phyloP scores from a whole-genome alignment of 2,329 filamentous ascomycete genomes.

The Talaromyces sp. region DNA sequence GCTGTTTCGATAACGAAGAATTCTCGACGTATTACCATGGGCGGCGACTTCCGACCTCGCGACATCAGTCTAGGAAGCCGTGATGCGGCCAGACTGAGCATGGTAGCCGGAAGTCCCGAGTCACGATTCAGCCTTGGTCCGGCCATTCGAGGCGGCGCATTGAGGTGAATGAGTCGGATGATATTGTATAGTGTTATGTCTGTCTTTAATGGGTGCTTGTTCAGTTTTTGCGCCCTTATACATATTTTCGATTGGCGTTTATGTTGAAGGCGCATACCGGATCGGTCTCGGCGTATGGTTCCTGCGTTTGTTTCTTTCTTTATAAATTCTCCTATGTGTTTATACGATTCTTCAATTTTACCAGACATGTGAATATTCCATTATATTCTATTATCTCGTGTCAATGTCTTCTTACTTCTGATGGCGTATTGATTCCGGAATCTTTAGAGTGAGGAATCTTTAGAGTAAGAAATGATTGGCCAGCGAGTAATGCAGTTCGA shows the following conservation, averaged over 20 bases:
- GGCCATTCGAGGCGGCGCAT: constrained; percentile 23
- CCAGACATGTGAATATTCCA: constrained; percentile 9
- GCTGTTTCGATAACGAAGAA: constrained; percentile 58
- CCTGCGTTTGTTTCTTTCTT: background rate
- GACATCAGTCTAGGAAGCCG: constrained; percentile 38
- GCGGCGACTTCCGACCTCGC: constrained; percentile 40
- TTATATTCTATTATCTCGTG: background rate
- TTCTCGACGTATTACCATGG: constrained; percentile 41
- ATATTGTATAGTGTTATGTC: constrained; percentile 22
- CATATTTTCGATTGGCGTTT: constrained; percentile 9
- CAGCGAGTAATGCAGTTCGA: background rate
- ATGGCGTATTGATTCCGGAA: background rate
- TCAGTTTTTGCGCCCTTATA: background rate
- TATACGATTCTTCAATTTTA: constrained; percentile 3
- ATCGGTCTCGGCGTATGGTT: background rate
- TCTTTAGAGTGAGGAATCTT: background rate
- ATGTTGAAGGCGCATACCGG: background rate
- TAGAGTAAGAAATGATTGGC: background rate
- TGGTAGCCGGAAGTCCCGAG: constrained; percentile 34
- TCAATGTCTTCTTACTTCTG: background rate
- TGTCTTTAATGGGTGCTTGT: background rate
- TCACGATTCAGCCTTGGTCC: constrained; percentile 31
- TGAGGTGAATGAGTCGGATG: constrained; percentile 19
- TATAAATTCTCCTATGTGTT: constrained; percentile 8
- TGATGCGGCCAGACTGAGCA: constrained; percentile 39